Evolutionary conservation across 2,329 filamentous ascomycete species (phyloP).

Genomic region (Fusarium praegraminearum): DNA sequence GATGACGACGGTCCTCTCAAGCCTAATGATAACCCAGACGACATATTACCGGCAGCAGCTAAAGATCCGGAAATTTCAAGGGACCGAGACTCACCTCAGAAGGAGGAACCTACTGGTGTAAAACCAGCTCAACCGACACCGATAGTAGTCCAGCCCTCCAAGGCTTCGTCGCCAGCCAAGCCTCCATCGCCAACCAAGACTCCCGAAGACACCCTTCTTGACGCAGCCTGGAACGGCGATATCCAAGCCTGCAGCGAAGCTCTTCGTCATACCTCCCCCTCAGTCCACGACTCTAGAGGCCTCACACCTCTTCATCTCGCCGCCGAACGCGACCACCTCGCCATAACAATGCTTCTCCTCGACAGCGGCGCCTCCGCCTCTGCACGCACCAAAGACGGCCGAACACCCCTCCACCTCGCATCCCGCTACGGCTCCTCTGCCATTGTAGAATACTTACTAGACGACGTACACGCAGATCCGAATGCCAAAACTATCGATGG

Average conservation of each 20-base stretch:
- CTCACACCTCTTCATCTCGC: slow-evolving; percentile 51
- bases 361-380: slow-evolving; percentile 47
- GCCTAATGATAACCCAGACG: not conserved
- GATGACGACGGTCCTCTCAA: not conserved
- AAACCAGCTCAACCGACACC: slow-evolving; percentile 2
- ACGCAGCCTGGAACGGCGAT: slow-evolving; percentile 52
- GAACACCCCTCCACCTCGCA: slow-evolving; percentile 51
- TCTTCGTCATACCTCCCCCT: slow-evolving; percentile 42
- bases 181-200: slow-evolving; percentile 13
- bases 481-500: slow-evolving; percentile 49
- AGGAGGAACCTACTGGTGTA: not conserved
- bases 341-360: slow-evolving; percentile 51
- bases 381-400: slow-evolving; percentile 48
- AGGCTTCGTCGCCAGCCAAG: no score
- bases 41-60: not conserved
- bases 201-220: slow-evolving; percentile 45
- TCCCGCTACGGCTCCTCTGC: slow-evolving; percentile 48
- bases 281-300: slow-evolving; percentile 47
- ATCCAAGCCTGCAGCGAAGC: slow-evolving; percentile 44
- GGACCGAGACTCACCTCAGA: not conserved
- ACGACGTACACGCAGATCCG: slow-evolving; percentile 48
- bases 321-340: slow-evolving; percentile 50
- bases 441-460: slow-evolving; percentile 50
- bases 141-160: not conserved
- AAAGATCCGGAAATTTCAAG: not conserved